phyloP scores from a whole-genome alignment of 768 basidiomycete genomes.

The Coprinopsis strossmayeri region DNA sequence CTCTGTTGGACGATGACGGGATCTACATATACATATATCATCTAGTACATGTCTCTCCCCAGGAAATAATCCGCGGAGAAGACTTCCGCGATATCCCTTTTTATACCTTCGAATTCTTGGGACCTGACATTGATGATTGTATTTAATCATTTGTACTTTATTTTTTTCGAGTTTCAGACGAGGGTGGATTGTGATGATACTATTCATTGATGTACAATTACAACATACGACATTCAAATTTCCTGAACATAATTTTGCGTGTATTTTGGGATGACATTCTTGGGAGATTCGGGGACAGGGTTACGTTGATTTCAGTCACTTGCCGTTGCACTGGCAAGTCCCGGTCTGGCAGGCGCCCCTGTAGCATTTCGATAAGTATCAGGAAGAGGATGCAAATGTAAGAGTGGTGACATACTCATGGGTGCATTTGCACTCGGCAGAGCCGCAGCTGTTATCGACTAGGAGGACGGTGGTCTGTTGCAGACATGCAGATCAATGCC shows the following conservation, averaged over 20 bases:
- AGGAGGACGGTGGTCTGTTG: not conserved
- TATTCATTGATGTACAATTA: not conserved
- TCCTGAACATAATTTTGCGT: not conserved
- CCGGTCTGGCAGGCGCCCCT: not conserved
- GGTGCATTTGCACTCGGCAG: constrained; percentile 16
- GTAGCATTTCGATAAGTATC: not conserved
- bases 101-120: no score
- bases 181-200: not conserved
- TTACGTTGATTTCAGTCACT: no score
- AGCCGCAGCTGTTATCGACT: constrained; percentile 17
- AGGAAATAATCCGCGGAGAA: no score
- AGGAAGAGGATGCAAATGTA: not conserved
- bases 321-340: constrained; percentile 1
- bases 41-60: no score
- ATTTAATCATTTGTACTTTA: not conserved
- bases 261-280: no score
- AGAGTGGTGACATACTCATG: not conserved
- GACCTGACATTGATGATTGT: not conserved
- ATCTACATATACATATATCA: no score
- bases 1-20: no score
- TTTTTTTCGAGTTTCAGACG: not conserved
- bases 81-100: no score
- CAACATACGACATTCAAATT: not conserved
- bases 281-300: no score
- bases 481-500: not conserved